Conservation (phyloP, 2,329 filamentous ascomycete genomes). For the Triangularia verruculosa region DNA sequence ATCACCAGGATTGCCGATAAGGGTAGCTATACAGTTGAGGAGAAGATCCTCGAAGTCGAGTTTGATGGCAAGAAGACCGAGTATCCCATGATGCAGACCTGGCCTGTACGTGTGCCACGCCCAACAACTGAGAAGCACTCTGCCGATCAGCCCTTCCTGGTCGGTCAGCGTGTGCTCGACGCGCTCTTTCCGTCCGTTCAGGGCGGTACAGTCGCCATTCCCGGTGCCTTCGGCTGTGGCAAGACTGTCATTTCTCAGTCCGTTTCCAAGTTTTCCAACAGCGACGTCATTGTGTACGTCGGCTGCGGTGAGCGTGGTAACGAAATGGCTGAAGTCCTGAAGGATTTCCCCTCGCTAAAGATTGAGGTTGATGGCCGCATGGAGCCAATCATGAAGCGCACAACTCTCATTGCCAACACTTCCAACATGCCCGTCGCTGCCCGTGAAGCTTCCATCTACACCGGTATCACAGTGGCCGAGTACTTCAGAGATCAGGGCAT, state of each 20-base stretch:
- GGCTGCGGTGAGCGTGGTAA: conserved; percentile 93
- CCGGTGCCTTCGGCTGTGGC: conserved; percentile 95
- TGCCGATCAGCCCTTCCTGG: conserved; percentile 86
- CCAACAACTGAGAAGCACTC: conserved; percentile 89
- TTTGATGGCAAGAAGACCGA: conserved; percentile 95
- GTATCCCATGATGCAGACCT: conserved; percentile 97
- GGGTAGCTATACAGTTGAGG: conserved; percentile 89
- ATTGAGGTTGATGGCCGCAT: conserved; percentile 92
- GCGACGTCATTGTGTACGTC: conserved; percentile 97
- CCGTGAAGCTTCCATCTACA: conserved; percentile 98
- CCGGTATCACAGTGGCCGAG: conserved; percentile 88
- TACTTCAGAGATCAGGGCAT: conserved; percentile 98
- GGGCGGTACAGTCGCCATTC: conserved; percentile 96
- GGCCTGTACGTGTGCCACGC: conserved; percentile 94
- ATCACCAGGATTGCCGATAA: conserved; percentile 88
- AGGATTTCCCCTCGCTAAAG: conserved; percentile 98
- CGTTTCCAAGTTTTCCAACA: conserved; percentile 99
- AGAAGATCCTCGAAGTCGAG: conserved; percentile 92
- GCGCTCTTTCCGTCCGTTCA: conserved; percentile 94
- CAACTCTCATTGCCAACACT: conserved; percentile 95
- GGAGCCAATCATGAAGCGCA: conserved; percentile 99
- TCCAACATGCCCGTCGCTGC: conserved; percentile 99
- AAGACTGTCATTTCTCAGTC: conserved; percentile 99
- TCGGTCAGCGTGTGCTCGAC: conserved; percentile 94
- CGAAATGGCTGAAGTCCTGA: conserved; percentile 99